Percentiles rank a stretch among this genome's conserved stretches.
phyloP scores from a whole-genome alignment of 2,329 filamentous ascomycete species.

The Scolecobasidium constrictum region DNA sequence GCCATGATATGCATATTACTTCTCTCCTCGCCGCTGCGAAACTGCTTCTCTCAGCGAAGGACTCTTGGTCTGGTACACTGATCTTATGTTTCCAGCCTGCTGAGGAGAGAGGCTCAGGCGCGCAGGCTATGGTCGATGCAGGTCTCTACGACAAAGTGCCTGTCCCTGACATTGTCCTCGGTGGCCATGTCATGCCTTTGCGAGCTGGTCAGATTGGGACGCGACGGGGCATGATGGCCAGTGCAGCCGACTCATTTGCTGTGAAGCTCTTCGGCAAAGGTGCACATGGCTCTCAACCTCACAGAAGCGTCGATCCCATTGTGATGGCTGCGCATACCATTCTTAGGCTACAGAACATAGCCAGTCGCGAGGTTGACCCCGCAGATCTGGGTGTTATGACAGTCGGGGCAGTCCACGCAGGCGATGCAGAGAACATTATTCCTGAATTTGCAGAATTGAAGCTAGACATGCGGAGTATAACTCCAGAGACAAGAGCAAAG shows the following conservation, averaged over 20 bases:
- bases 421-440: slow-evolving; percentile 51
- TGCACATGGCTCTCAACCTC: slow-evolving; percentile 47
- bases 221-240: slow-evolving; percentile 29
- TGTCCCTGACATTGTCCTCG: slow-evolving; percentile 45
- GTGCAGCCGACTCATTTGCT: slow-evolving; percentile 28
- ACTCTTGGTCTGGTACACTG: slow-evolving; percentile 50
- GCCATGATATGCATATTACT: slow-evolving; percentile 56
- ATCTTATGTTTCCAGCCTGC: slow-evolving; percentile 56
- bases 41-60: slow-evolving; percentile 32
- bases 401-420: slow-evolving; percentile 47
- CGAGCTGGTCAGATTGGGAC: slow-evolving; percentile 31
- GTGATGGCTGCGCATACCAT: slow-evolving; percentile 46
- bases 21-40: slow-evolving; percentile 45
- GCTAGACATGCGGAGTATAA: slow-evolving; percentile 42
- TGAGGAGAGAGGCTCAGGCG: slow-evolving; percentile 54
- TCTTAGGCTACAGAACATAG: slow-evolving; percentile 48
- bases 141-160: slow-evolving; percentile 45
- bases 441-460: slow-evolving; percentile 43
- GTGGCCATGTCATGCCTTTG: slow-evolving; percentile 44
- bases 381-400: slow-evolving; percentile 47
- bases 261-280: slow-evolving; percentile 48
- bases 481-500: slow-evolving; percentile 32
- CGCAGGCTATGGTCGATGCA: slow-evolving; percentile 51
- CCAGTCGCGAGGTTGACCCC: slow-evolving; percentile 43
- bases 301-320: slow-evolving; percentile 46